Evolutionary conservation across 2,329 filamentous ascomycete genomes (phyloP).

Genomic region (Trichocomaceae sp.): DNA sequence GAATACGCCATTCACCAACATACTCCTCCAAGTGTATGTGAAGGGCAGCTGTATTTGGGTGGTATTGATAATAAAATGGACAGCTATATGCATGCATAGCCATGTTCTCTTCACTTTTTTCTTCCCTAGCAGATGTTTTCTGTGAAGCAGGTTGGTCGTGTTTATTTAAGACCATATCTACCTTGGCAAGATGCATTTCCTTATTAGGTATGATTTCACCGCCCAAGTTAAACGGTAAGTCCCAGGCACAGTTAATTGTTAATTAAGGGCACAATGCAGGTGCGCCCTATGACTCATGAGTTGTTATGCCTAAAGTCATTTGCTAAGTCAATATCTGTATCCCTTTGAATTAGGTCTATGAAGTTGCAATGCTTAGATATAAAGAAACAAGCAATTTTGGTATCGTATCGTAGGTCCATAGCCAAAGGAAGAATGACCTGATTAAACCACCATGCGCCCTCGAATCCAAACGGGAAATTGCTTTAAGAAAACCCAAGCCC

Average conservation of each 20-base stretch:
- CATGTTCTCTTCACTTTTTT: background rate
- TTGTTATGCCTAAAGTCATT: too few relatives aligned
- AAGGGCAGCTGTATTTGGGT: background rate
- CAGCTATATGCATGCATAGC: background rate
- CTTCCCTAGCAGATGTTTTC: background rate
- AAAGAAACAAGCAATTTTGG: background rate
- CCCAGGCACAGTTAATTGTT: too few relatives aligned
- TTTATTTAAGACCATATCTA: background rate
- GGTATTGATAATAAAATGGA: background rate
- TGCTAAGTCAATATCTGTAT: background rate
- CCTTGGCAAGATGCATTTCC: too few relatives aligned
- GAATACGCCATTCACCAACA: background rate
- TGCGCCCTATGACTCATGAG: too few relatives aligned
- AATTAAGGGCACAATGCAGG: too few relatives aligned
- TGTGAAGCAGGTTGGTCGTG: background rate
- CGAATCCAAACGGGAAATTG: background rate
- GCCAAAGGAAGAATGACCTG: background rate
- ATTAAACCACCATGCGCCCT: background rate
- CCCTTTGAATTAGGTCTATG: background rate
- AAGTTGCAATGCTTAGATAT: background rate
- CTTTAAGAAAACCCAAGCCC: background rate
- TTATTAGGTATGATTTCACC: too few relatives aligned
- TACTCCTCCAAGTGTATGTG: background rate
- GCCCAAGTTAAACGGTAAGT: too few relatives aligned
- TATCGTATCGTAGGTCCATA: background rate